Evolutionary conservation across 352 stramenopile genomes (phyloP).

Genomic region (Globisporangium viniferum): DNA sequence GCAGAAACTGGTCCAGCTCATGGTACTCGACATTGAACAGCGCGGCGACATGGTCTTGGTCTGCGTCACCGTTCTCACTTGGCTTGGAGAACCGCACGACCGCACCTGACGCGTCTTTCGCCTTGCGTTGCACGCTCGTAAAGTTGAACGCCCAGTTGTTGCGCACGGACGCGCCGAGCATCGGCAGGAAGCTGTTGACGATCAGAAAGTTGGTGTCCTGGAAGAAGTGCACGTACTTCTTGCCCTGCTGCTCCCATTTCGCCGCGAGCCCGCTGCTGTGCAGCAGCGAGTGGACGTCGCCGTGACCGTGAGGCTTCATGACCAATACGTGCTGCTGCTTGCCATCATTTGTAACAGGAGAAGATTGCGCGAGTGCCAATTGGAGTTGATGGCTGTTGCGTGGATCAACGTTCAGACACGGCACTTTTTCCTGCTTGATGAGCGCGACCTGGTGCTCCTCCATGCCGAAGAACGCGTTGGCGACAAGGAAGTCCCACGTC

Average conservation of each 20-base stretch:
- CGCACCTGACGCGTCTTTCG: conserved; percentile 85
- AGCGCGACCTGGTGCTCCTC: conserved; percentile 89
- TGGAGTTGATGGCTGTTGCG: conserved; percentile 64
- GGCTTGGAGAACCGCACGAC: conserved; percentile 52
- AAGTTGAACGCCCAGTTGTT: conserved; percentile 92
- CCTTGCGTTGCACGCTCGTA: conserved; percentile 91
- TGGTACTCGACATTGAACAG: conserved; percentile 80
- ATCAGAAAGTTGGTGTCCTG: conserved; percentile 96
- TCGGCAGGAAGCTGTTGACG: conserved; percentile 89
- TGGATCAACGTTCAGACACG: conserved; percentile 51
- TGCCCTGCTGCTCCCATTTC: conserved; percentile 73
- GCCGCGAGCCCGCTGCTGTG: conserved; percentile 67
- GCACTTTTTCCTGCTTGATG: conserved; percentile 98
- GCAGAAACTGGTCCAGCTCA: conserved; percentile 67
- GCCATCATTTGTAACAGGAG: conserved; percentile 18
- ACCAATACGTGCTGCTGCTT: conserved; percentile 28
- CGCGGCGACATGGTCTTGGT: conserved; percentile 12
- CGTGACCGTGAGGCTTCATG: conserved; percentile 98
- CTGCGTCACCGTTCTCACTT: neutral
- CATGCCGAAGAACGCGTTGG: conserved; percentile 95
- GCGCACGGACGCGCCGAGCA: conserved; percentile 85
- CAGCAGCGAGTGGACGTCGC: conserved; percentile 96
- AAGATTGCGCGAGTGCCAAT: conserved; percentile 61
- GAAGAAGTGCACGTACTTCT: conserved; percentile 95
- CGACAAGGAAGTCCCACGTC: conserved; percentile 87